A percentile compares a stretch with the other conserved stretches of the same genome.
Evolutionary conservation across 257 asterid genomes (phyloP).

Genomic region (Hygrophila difformis): DNA sequence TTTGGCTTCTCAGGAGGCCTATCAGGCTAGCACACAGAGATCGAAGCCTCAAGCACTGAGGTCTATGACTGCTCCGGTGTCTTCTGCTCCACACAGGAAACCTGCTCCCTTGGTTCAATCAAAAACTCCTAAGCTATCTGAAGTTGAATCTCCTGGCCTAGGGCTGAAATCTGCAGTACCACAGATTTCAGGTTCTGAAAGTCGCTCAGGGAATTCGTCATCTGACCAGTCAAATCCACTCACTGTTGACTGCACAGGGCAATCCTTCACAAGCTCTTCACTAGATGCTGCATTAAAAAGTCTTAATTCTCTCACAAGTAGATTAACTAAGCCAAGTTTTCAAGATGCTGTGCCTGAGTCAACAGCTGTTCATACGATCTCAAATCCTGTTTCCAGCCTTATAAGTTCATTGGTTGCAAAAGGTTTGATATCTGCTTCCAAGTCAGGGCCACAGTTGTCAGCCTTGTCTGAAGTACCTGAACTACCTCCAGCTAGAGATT

Average conservation of each 20-base stretch:
- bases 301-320: slow-evolving; percentile 26
- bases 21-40: slow-evolving; percentile 18
- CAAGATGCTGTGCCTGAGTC: slow-evolving; percentile 18
- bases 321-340: slow-evolving; percentile 20
- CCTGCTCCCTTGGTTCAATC: slow-evolving; percentile 19
- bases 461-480: slow-evolving; percentile 17
- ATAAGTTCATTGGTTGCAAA: slow-evolving; percentile 51
- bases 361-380: slow-evolving; percentile 18
- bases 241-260: slow-evolving; percentile 27
- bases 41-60: slow-evolving; percentile 16
- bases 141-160: slow-evolving; percentile 9
- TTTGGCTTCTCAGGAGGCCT: slow-evolving; percentile 18
- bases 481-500: slow-evolving; percentile 20
- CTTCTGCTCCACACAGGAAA: slow-evolving; percentile 27
- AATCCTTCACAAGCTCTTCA: slow-evolving; percentile 35
- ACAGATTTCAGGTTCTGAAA: slow-evolving; percentile 24
- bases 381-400: slow-evolving; percentile 53
- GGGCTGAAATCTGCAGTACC: neutral
- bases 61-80: slow-evolving; percentile 20
- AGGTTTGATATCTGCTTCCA: slow-evolving; percentile 34
- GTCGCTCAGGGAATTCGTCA: slow-evolving; percentile 21
- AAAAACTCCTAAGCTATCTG: slow-evolving; percentile 16
- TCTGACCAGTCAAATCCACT: slow-evolving; percentile 27
- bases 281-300: slow-evolving; percentile 39
- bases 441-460: slow-evolving; percentile 18